Base-by-base conservation (phyloP, 495 filamentous ascomycete genomes). In the Acidiella bohemica region DNA sequence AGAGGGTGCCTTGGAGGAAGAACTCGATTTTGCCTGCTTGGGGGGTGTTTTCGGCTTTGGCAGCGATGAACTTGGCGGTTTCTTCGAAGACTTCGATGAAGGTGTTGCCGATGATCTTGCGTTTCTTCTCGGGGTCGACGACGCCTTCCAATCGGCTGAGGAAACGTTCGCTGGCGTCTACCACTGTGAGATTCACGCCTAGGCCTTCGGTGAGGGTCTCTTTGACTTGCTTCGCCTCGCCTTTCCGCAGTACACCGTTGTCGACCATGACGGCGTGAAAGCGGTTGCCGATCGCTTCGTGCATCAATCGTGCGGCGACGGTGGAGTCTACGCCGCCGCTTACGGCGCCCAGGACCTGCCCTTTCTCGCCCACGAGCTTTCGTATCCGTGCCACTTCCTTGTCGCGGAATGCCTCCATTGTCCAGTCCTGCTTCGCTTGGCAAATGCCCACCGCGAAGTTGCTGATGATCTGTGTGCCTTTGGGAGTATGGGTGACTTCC, bases 291-390 rank as follows among this genome's bases (percentile, higher is more conserved):
- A 92, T 88, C 14, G 81, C 82, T 41, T 78, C 68, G 20, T 75
- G 63, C 82, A 93, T 92, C 3, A 95, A 67, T 54, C 78, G 79
- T 1, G 88, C 87, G 1, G 78, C 90, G 13, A 85, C 90, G 3
- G 90, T 97, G 7, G 73, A 80, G 57, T 97, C 90, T 3, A 97
- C 90, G 53, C 90, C 90, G 49, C 90, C 90, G 44, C 76, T 84
- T 20, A 87, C 81, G 32, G 83, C 81, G 21, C 82, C 83, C 44
- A 93, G 72, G 11, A 93, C 87, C 55, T 87, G 85, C 0, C 72
- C 86, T 34, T 69, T 76, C 12, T 74, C 66, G 5, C 87, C 86
- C 25, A 95, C 87, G 11, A 87, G 62, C 3, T 72, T 61, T 25
- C 80, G 66, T 47, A 95, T 93, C 20, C 81, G 67, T 13, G 62